Conservation (phyloP, 352 stramenopile genomes). For the Saprolegnia diclina region DNA sequence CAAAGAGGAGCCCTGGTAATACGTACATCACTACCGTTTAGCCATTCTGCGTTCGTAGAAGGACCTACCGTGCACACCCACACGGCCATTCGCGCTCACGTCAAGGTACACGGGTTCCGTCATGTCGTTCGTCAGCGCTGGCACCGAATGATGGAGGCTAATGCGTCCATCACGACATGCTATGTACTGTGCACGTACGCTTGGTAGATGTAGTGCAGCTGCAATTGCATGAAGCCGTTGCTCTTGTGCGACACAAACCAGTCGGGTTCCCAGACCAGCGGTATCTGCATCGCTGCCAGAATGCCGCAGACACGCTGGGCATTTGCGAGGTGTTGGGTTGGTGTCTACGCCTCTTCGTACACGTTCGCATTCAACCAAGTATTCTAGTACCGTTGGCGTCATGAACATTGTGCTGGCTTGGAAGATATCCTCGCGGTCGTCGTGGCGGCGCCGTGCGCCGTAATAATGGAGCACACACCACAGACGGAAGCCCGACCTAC, state of each 20-base stretch:
- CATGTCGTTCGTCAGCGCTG: background rate
- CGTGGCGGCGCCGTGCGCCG: background rate
- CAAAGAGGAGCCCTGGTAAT: constrained; percentile 4
- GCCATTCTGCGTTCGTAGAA: background rate
- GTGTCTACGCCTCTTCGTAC: background rate
- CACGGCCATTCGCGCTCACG: background rate
- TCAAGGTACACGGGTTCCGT: constrained; percentile 2
- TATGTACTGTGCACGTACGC: background rate
- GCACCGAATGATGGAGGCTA: constrained; percentile 13
- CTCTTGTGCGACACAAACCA: background rate
- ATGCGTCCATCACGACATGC: background rate
- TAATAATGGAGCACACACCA: constrained; percentile 25
- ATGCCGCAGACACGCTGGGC: constrained; percentile 8
- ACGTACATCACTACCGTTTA: too few relatives aligned
- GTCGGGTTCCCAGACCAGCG: constrained; percentile 8
- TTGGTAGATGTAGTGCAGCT: constrained; percentile 19
- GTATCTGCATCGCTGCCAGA: constrained; percentile 1
- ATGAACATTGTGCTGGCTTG: background rate
- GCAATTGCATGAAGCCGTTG: constrained; percentile 5
- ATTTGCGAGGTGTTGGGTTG: background rate
- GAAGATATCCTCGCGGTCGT: background rate
- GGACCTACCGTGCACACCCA: constrained; percentile 3
- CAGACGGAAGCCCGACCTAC: constrained; percentile 5
- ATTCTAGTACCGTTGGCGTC: background rate
- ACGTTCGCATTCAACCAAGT: background rate